Base-by-base conservation (phyloP, 768 basidiomycete species). In the Kwoniella sp. region DNA sequence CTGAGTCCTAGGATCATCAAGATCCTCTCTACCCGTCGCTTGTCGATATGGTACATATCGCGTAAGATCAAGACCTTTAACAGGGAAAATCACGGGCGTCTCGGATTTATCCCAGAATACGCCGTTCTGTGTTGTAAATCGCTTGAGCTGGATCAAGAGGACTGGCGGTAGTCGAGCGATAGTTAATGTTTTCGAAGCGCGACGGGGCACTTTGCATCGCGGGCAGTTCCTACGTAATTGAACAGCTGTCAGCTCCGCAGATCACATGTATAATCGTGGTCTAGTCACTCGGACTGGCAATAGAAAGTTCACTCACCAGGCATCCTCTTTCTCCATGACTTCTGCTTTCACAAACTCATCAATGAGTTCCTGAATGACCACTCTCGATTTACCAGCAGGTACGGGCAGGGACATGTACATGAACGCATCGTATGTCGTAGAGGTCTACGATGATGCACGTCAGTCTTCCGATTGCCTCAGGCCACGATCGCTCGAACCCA, bases 361-460 rank as follows among this genome's bases (percentile, higher is more conserved):
- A 65, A 99, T 83, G 79, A 95, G 94, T 26, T 87, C 85, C 61
- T 88, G 84, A 48, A 99, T 82, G 1, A 88, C 84, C 25, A 91
- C 86, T n/a, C 66, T 68, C n/a, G 61, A 66, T 46, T 75, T 77
- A 26, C 83, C 82, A 21, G 85, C 82, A 1, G 94, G 93, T 53
- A 99, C 88, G 0, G 95, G 94, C 52, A 99, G 78, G 55, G 92
- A 89, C 56, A 99, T 84, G 67, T 93, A 94, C 83, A 96, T 98
- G 80, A 98, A 98, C 7, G 90, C 85, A 76, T 97, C 96, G 72
- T 94, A 98, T 4, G 94, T 97, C 26, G 93, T 98, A 27, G 94
- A 96, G 4, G 94, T 97, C 93, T 97, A 70, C 10, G n/a, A 19
- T 9, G 17, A 44, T 10, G 17, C 10, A 15, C 8, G 40, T 44